A percentile compares a stretch with the other conserved stretches of the same genome.
These are phyloP conservation scores for Escallonia rubra DNA, from an alignment of 129 eudicot species.

Conservation along the genomic window DNA sequence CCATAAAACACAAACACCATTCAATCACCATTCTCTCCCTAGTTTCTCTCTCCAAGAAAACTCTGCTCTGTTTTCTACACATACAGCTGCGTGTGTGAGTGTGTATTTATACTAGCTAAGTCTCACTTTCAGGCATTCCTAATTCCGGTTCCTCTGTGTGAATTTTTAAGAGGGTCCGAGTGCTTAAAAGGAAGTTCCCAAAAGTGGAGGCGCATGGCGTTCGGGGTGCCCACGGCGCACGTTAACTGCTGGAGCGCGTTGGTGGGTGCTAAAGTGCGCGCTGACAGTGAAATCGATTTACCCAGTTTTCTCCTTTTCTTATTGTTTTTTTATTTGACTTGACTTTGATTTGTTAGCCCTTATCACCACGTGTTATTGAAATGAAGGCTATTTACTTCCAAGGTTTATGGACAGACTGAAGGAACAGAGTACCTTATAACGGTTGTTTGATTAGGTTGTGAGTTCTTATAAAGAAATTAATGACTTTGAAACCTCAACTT, in stretches of 20 bases:
- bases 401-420: no score
- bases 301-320: not conserved
- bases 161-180: constrained; percentile 9
- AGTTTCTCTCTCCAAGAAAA: not conserved
- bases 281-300: constrained; percentile 16
- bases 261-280: constrained; percentile 27
- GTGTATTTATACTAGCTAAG: not conserved
- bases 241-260: constrained; percentile 11
- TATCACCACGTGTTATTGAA: no score
- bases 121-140: constrained; percentile 19
- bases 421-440: no score
- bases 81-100: not conserved
- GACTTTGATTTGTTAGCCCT: no score
- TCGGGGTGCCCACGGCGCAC: constrained; percentile 15
- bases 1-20: not conserved
- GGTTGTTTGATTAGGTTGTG: no score
- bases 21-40: not conserved
- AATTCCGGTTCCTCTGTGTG: constrained; percentile 12
- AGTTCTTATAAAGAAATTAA: no score
- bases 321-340: no score
- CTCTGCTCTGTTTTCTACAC: not conserved
- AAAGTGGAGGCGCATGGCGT: not conserved
- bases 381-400: no score
- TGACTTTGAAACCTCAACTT: no score
- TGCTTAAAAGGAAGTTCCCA: constrained; percentile 6